These are phyloP conservation scores for Piromyces finnis DNA, from an alignment of 192 early-diverging fungal species.

Conservation along the genomic window DNA sequence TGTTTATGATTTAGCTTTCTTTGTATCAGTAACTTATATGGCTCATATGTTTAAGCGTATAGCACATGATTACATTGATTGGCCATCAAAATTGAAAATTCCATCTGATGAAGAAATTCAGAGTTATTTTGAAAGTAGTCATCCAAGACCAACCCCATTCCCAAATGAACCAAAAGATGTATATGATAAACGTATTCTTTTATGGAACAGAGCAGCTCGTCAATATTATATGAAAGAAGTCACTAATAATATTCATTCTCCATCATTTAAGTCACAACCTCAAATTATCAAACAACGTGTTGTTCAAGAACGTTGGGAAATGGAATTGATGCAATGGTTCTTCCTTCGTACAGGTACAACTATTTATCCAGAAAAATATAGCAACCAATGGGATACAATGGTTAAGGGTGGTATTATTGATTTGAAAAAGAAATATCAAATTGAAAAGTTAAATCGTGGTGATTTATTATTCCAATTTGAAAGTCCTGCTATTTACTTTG, in stretches of 20 bases:
- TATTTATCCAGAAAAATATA: conserved; percentile 10
- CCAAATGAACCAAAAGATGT: neutral
- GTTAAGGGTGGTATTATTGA: conserved; percentile 16
- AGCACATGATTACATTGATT: conserved; percentile 8
- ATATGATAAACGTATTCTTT: conserved; percentile 4
- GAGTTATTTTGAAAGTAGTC: neutral
- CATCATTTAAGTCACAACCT: neutral
- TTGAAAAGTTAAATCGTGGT: conserved; percentile 23
- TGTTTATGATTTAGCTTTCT: conserved; percentile 5
- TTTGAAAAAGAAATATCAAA: conserved; percentile 19
- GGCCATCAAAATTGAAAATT: conserved; percentile 11
- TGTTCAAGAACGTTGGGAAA: conserved; percentile 11
- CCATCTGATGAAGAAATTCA: conserved; percentile 4
- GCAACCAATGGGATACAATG: conserved; percentile 16
- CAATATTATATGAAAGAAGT: conserved; percentile 11
- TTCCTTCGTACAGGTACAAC: conserved; percentile 5
- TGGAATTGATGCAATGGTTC: conserved; percentile 20
- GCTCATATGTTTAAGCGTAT: conserved; percentile 5
- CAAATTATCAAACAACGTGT: conserved; percentile 10
- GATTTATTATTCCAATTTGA: conserved; percentile 18
- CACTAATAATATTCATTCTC: neutral
- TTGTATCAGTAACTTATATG: conserved; percentile 9
- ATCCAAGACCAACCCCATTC: neutral
- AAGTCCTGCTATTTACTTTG: conserved; percentile 15
- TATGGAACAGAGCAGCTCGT: conserved; percentile 14